These are phyloP conservation scores for Glaciozyma martinii DNA, from an alignment of 768 basidiomycete species.

Conservation along the genomic window DNA sequence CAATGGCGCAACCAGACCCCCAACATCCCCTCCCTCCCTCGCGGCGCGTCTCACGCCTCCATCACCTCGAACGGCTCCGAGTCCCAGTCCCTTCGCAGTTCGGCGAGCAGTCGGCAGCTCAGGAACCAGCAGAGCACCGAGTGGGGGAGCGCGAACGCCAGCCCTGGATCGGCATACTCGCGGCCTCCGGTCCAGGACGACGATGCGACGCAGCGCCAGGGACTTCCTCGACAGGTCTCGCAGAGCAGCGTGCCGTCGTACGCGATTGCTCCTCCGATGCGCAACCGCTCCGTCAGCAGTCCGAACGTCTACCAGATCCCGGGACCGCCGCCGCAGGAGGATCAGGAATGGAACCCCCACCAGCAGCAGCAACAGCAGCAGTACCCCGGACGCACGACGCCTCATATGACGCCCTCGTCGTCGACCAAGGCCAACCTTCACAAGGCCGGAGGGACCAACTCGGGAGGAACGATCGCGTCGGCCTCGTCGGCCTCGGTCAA, in stretches of 20 bases:
- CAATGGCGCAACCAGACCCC: constrained; percentile 26
- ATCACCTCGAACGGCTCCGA: constrained; percentile 12
- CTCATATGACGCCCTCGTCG: neutral
- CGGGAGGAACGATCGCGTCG: constrained; percentile 31
- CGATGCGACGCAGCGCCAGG: constrained; percentile 31
- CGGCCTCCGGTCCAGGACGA: constrained; percentile 28
- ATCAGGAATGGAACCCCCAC: constrained; percentile 2
- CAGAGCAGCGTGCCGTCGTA: constrained; percentile 19
- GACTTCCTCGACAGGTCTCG: constrained; percentile 26
- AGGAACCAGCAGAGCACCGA: constrained; percentile 29
- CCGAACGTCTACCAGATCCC: constrained; percentile 41
- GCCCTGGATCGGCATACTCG: constrained; percentile 20
- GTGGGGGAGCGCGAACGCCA: constrained; percentile 26
- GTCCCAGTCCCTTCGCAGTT: constrained; percentile 22
- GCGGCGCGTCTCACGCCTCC: constrained; percentile 12
- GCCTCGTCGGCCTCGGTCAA: constrained; percentile 23
- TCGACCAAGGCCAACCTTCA: neutral
- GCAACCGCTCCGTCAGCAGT: constrained; percentile 41
- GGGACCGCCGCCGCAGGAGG: constrained; percentile 14
- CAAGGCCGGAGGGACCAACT: constrained; percentile 19
- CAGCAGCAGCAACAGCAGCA: constrained; percentile 13
- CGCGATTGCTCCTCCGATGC: constrained; percentile 34
- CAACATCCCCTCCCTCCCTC: constrained; percentile 1
- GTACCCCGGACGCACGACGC: neutral
- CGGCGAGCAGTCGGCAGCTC: constrained; percentile 30